A percentile compares a stretch with the other conserved stretches of the same genome.
phyloP scores from a whole-genome alignment of 1,284 basidiomycete species.

The Austropuccinia psidii region DNA sequence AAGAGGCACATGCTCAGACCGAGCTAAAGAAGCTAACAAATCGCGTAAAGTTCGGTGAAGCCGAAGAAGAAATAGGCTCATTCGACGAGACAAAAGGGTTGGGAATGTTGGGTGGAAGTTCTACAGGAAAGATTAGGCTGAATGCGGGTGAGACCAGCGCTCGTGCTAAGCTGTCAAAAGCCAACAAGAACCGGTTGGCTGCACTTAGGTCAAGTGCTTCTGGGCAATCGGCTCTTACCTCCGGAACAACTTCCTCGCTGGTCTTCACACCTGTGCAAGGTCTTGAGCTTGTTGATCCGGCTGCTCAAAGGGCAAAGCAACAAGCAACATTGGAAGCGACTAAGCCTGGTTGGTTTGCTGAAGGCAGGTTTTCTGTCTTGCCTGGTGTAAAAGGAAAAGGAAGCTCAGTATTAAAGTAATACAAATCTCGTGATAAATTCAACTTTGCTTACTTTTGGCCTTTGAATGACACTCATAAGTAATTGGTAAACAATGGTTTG shows the following conservation, averaged over 20 bases:
- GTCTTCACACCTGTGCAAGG: constrained; percentile 39
- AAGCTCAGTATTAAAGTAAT: too few species aligned
- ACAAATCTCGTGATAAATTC: too few species aligned
- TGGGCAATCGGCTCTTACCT: constrained; percentile 40
- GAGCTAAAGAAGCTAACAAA: constrained; percentile 96
- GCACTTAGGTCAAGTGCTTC: constrained; percentile 53
- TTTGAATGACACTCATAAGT: too few species aligned
- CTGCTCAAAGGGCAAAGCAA: constrained; percentile 56
- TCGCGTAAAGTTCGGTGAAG: constrained; percentile 89
- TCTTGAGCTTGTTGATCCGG: constrained; percentile 77
- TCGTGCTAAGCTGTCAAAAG: constrained; percentile 95
- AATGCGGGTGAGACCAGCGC: constrained; percentile 75
- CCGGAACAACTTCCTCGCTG: constrained; percentile 28
- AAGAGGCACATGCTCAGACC: constrained; percentile 93
- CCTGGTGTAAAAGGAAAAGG: constrained; percentile 25
- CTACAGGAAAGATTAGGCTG: constrained; percentile 78
- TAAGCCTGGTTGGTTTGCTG: constrained; percentile 84
- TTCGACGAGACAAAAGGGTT: constrained; percentile 94
- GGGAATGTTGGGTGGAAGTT: constrained; percentile 78
- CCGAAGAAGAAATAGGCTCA: constrained; percentile 89
- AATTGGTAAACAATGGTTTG: too few species aligned
- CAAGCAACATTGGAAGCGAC: constrained; percentile 64
- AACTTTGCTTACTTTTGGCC: too few species aligned
- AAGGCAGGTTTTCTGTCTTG: constrained; percentile 61
- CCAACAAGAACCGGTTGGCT: constrained; percentile 70